These are phyloP conservation scores for Alternaria gansuensis DNA, from an alignment of 2,329 filamentous ascomycete species.

Conservation along the genomic window DNA sequence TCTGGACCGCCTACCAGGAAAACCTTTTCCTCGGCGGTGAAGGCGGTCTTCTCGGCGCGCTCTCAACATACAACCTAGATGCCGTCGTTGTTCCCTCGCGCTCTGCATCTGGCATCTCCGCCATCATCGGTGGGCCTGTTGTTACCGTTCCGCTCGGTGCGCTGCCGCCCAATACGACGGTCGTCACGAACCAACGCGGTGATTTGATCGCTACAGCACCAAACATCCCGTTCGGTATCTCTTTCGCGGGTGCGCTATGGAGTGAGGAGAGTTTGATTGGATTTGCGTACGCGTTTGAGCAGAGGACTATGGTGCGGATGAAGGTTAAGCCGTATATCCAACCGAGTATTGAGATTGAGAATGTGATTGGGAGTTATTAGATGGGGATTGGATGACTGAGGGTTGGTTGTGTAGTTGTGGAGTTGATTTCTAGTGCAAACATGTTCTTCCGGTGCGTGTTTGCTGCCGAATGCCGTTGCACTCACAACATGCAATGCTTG, in stretches of 20 bases:
- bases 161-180: constrained; percentile 60
- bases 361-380: constrained; percentile 50
- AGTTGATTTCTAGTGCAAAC: too few relatives aligned
- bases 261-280: constrained; percentile 70
- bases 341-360: constrained; percentile 59
- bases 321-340: constrained; percentile 60
- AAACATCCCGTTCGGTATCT: constrained; percentile 68
- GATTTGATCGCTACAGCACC: constrained; percentile 65
- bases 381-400: not conserved
- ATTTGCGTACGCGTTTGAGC: constrained; percentile 74
- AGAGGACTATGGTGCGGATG: constrained; percentile 62
- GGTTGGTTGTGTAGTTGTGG: not conserved
- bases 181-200: constrained; percentile 58
- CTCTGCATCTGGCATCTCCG: constrained; percentile 60
- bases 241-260: constrained; percentile 69
- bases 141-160: constrained; percentile 71
- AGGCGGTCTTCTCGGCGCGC: constrained; percentile 68
- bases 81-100: constrained; percentile 69
- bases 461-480: not conserved
- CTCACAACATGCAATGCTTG: too few relatives aligned
- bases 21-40: constrained; percentile 64
- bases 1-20: constrained; percentile 66
- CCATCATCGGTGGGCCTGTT: constrained; percentile 67
- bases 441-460: not conserved
- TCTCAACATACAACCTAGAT: constrained; percentile 66